Evolutionary conservation across 257 asterid genomes (phyloP).

Genomic region (Primulina eburnea): DNA sequence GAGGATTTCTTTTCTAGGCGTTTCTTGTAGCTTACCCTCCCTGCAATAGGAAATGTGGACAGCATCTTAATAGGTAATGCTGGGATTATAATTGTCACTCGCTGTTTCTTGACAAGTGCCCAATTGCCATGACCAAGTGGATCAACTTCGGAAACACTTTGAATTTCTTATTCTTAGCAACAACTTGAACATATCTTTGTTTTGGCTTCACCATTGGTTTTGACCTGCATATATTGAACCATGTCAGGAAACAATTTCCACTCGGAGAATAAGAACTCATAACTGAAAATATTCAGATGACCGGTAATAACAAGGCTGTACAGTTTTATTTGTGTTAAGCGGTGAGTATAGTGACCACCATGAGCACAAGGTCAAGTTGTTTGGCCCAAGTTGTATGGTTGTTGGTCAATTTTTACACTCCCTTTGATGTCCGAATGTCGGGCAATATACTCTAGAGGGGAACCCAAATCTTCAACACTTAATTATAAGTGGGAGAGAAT

Average conservation of each 20-base stretch:
- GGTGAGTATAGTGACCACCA: background rate
- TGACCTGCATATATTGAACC: slow-evolving; percentile 22
- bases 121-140: slow-evolving; percentile 50
- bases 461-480: background rate
- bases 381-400: background rate
- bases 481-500: background rate
- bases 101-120: slow-evolving; percentile 81
- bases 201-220: slow-evolving; percentile 64
- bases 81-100: slow-evolving; percentile 73
- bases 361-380: background rate
- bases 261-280: background rate
- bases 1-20: slow-evolving; percentile 31
- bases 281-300: background rate
- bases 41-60: slow-evolving; percentile 28
- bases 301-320: background rate
- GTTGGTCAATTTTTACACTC: background rate
- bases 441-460: background rate
- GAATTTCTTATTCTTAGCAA: slow-evolving; percentile 41
- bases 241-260: slow-evolving; percentile 7
- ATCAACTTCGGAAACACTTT: slow-evolving; percentile 26
- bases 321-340: background rate
- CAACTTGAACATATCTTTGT: slow-evolving; percentile 32
- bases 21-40: slow-evolving; percentile 34
- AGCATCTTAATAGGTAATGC: slow-evolving; percentile 49
- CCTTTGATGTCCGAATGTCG: background rate